These are phyloP conservation scores for Flaveria robusta DNA, from an alignment of 129 eudicot genomes.

Conservation along the genomic window DNA sequence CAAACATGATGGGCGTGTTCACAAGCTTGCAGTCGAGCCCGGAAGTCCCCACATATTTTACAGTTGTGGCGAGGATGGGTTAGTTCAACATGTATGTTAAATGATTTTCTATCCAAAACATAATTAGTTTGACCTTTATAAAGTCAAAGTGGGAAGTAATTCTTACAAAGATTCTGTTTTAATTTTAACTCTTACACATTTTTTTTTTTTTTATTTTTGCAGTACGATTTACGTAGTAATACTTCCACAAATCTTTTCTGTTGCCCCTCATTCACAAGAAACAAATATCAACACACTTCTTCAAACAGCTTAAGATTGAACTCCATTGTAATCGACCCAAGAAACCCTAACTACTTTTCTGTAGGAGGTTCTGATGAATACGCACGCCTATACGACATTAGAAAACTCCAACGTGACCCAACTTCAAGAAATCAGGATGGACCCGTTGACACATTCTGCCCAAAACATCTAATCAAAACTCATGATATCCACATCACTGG, in stretches of 20 bases:
- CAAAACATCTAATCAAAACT: conserved; percentile 51
- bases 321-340: conserved; percentile 69
- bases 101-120: neutral
- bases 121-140: neutral
- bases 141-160: conserved; percentile 7
- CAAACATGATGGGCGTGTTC: conserved; percentile 78
- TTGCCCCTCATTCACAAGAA: conserved; percentile 59
- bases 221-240: conserved; percentile 82
- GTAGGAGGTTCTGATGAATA: conserved; percentile 76
- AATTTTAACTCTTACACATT: conserved; percentile 7
- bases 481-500: conserved; percentile 64
- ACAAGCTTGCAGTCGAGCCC: conserved; percentile 83
- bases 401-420: conserved; percentile 45
- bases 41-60: conserved; percentile 80
- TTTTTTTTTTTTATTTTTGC: conserved; percentile 45
- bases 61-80: conserved; percentile 90
- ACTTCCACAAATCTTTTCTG: conserved; percentile 66
- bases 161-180: neutral
- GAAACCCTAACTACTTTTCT: conserved; percentile 76
- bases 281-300: conserved; percentile 28
- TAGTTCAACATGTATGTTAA: conserved; percentile 71
- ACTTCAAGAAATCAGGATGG: conserved; percentile 44
- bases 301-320: conserved; percentile 52
- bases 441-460: conserved; percentile 71
- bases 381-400: conserved; percentile 75